phyloP scores from a whole-genome alignment of 1,139 yeast species.

The Saccharomyces uvarum region DNA sequence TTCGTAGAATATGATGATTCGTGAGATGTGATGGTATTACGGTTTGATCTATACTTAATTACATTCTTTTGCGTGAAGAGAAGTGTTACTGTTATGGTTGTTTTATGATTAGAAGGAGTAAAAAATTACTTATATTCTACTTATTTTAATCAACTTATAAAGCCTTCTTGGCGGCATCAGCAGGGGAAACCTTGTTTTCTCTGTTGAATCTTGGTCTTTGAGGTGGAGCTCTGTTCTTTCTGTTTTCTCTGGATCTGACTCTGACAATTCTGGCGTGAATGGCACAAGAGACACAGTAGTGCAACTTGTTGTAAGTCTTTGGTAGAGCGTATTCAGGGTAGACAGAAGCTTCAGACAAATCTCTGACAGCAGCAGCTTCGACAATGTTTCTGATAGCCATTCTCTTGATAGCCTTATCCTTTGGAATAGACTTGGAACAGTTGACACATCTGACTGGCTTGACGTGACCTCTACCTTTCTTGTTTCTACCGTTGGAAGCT shows the following conservation, averaged over 20 bases:
- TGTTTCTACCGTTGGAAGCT: slow-evolving; percentile 99
- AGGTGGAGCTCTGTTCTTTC: slow-evolving; percentile 99
- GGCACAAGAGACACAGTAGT: slow-evolving; percentile 99
- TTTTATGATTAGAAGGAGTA: neutral
- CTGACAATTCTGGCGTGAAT: slow-evolving; percentile 99
- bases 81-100: neutral
- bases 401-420: slow-evolving; percentile 99
- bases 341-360: slow-evolving; percentile 98
- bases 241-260: slow-evolving; percentile 98
- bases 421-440: slow-evolving; percentile 99
- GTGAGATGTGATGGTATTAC: neutral
- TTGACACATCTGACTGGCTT: slow-evolving; percentile 99
- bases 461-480: slow-evolving; percentile 99
- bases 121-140: neutral
- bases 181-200: slow-evolving; percentile 91
- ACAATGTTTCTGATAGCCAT: slow-evolving; percentile 99
- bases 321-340: slow-evolving; percentile 99
- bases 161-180: slow-evolving; percentile 96
- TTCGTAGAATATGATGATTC: neutral
- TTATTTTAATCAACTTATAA: slow-evolving; percentile 28
- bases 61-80: neutral
- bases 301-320: slow-evolving; percentile 98
- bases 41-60: neutral
- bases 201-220: slow-evolving; percentile 95
- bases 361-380: slow-evolving; percentile 99